Evolutionary conservation across 2,329 filamentous ascomycete genomes (phyloP), one percentile per base, ranked within the genome.

Genomic region (Scopulariopsis brevicaulis): DNA sequence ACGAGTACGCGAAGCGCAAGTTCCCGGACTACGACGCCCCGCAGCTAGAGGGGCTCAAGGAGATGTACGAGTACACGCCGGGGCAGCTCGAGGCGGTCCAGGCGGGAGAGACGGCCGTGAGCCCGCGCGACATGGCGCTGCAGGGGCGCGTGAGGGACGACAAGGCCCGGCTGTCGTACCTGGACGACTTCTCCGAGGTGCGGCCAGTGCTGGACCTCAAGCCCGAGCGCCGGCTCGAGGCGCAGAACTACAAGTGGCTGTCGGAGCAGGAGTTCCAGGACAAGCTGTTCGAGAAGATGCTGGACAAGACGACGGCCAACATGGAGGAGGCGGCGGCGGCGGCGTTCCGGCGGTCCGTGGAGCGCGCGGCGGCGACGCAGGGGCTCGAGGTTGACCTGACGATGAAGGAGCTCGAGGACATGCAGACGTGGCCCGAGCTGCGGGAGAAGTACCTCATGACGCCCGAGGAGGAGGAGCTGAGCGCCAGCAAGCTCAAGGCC

Each of bases 71-170:
- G 64, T 97, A 96, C 76, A 89, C 90, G 0, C 79, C 85, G 18
- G 83, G 87, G 69, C 93, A 97, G 74, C 78, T 95, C 64, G 84
- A 83, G 58, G 90, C 91, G 59, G 84, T 97, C 68, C 79, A 88
- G 72, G 87, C 88, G 54, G 91, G 87, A 65, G 92, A 96, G 73
- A 75, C 80, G 61, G 83, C 87, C 63, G 85, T 96, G 69, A 80
- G 87, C 67, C 75, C 86, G 11, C 77, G 84, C 63, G 90, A 97
- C 71, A 69, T 96, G 68, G 78, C 86, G 50, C 77, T 83, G 37
- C 87, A 94, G 73, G 89, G 86, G 63, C 79, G 83, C 51, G 71
- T 89, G 64, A 85, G 90, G 61, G 79, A 76, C 58, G 91, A 96
- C 68, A 80, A 84, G 10, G 88, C 89, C 77, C 77, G 78, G 57